A percentile compares a stretch with the other conserved stretches of the same genome.
Evolutionary conservation across 78 protist species (phyloP).

Genomic region (Guillardia theta): DNA sequence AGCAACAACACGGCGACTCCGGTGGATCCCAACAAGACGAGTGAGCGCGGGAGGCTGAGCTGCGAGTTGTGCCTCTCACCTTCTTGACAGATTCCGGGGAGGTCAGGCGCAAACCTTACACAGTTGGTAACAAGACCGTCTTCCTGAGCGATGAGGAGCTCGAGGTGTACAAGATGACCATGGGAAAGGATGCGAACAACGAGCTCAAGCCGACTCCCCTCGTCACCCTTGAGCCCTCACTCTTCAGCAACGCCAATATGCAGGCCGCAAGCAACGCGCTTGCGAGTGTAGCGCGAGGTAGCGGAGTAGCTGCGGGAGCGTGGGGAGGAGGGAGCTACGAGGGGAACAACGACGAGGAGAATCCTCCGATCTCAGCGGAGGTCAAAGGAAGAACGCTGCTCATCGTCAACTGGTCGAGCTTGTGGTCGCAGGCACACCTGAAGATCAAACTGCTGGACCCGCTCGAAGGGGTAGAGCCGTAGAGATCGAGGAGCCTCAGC

Average conservation of each 20-base stretch:
- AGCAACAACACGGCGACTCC: too few species aligned
- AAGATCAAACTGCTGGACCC: neutral
- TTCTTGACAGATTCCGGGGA: too few species aligned
- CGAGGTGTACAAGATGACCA: conserved; percentile 12
- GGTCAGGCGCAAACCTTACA: neutral
- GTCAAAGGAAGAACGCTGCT: neutral
- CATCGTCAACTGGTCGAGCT: neutral
- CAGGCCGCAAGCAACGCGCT: neutral
- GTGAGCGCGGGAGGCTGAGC: too few species aligned
- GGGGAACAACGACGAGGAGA: too few species aligned
- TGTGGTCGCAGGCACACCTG: conserved; percentile 19
- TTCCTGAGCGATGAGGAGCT: conserved; percentile 21
- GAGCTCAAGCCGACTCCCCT: neutral
- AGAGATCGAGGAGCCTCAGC: too few species aligned
- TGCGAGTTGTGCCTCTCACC: too few species aligned
- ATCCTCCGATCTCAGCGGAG: neutral
- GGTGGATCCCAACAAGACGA: too few species aligned
- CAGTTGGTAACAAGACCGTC: neutral
- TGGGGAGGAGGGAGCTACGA: too few species aligned
- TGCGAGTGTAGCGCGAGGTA: neutral
- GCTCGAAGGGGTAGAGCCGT: too few species aligned
- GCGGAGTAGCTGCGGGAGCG: neutral
- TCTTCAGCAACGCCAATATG: neutral
- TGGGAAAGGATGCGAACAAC: conserved; percentile 4
- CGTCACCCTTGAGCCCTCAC: neutral